A percentile compares a stretch with the other conserved stretches of the same genome.
Evolutionary conservation across 2,329 filamentous ascomycete species (phyloP).

Genomic region (Chrysosphaeria jannelii): DNA sequence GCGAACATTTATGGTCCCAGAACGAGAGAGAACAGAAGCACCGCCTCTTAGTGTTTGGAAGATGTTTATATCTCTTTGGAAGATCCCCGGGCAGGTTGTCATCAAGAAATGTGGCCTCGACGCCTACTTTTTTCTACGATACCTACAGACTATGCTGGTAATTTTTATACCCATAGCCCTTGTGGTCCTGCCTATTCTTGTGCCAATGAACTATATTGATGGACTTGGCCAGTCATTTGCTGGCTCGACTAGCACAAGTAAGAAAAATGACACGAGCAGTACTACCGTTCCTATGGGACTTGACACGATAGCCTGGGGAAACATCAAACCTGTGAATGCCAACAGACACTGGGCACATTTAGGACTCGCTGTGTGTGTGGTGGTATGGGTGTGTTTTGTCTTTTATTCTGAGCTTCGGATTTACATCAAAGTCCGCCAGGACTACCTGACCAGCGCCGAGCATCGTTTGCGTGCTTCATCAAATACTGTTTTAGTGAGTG

Average conservation of each 20-base stretch:
- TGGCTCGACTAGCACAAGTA: slow-evolving; percentile 4
- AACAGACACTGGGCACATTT: slow-evolving; percentile 61
- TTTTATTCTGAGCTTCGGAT: slow-evolving; percentile 64
- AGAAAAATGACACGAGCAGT: slow-evolving; percentile 11
- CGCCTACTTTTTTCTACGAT: slow-evolving; percentile 90
- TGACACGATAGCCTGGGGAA: slow-evolving; percentile 66
- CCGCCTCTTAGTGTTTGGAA: slow-evolving; percentile 27
- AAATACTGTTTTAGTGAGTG: slow-evolving; percentile 78
- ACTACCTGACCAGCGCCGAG: slow-evolving; percentile 79
- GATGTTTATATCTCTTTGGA: slow-evolving; percentile 27
- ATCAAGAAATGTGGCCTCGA: slow-evolving; percentile 91
- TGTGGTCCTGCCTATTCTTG: slow-evolving; percentile 54
- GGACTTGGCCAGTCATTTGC: slow-evolving; percentile 30
- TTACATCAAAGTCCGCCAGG: slow-evolving; percentile 80
- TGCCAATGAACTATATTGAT: slow-evolving; percentile 56
- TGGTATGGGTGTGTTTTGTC: slow-evolving; percentile 63
- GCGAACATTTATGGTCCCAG: slow-evolving; percentile 60
- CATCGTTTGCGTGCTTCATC: slow-evolving; percentile 81
- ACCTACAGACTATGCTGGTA: slow-evolving; percentile 45
- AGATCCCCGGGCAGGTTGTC: slow-evolving; percentile 46
- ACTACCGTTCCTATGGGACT: slow-evolving; percentile 22
- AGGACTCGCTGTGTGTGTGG: slow-evolving; percentile 43
- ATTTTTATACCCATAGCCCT: slow-evolving; percentile 66
- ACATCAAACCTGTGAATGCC: slow-evolving; percentile 36
- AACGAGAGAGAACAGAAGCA: slow-evolving; percentile 52